Base-by-base conservation (phyloP, 768 basidiomycete species). In the Suillus variegatus region DNA sequence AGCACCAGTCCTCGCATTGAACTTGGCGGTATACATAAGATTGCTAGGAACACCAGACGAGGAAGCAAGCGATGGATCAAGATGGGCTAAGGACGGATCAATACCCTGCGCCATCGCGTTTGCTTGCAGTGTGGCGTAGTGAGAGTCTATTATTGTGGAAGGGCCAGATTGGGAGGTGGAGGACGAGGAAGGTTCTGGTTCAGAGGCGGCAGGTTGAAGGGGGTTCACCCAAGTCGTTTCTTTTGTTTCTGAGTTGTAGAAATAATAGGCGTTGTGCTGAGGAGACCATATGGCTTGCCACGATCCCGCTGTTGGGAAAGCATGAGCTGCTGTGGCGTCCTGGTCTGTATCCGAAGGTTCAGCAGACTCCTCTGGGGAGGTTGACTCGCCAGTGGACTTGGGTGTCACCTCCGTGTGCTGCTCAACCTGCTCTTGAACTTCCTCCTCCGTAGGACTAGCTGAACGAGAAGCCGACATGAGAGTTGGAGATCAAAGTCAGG, bases 221-320 rank as follows among this genome's bases (percentile, higher is more conserved):
- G 93, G 93, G 71, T 94, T 94, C 36, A 80, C 79, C 93, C 93
- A 94, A 3, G 93, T 94, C 20, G 93, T 94, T 78, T 94, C 87
- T 62, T 88, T 82, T 0, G 93, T 93, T 66, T 78, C 75, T 12
- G 86, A 64, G 76, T 94, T 95, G 82, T 83, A 91, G 80, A 94
- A 95, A 76, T 95, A 95, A 78, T 95, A 95, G 12, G 91, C 83
- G 75, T 85, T 90, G 79, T 92, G 86, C 66, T 88, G 82, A 1
- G 91, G 86, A 1, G 92, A 88, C 78, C 83, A 94, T 38, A 95
- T 84, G 44, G 93, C 93, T 75, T 94, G 93, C 93, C 93, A 94
- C 35, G 84, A 77, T 62, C 72, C 71, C 20, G 70, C 71, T 22
- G 74, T 73, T 62, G 73, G 69, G 69, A 40, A 67, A 54, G 54